Conservation (phyloP, 192 early-diverging fungal genomes). For the Geosiphon pyriformis region DNA sequence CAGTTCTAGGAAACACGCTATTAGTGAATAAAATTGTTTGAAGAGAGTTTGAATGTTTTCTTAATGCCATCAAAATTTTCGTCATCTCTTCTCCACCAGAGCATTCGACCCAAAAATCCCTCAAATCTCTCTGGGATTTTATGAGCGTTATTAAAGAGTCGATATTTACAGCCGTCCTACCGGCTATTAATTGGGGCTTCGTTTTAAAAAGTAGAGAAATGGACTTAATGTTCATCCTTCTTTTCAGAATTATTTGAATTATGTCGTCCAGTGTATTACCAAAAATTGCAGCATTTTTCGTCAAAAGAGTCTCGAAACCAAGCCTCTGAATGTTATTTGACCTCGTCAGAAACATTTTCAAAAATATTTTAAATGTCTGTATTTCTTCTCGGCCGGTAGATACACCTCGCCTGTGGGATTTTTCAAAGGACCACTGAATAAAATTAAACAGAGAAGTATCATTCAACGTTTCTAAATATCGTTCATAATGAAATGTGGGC, state of each 20-base stretch:
- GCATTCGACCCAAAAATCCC: background rate
- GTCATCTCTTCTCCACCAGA: background rate
- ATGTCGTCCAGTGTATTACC: background rate
- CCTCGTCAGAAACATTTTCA: background rate
- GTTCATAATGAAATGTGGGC: background rate
- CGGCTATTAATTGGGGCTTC: background rate
- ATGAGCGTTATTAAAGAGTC: background rate
- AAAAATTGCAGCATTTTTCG: background rate
- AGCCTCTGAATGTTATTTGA: background rate
- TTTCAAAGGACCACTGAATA: background rate
- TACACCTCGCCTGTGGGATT: background rate
- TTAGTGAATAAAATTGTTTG: background rate
- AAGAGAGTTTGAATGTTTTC: background rate
- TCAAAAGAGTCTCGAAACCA: background rate
- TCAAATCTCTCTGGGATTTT: background rate
- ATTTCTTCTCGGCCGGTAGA: background rate
- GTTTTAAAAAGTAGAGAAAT: background rate
- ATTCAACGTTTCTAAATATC: background rate
- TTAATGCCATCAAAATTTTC: background rate
- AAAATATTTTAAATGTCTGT: background rate
- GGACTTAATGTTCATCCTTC: background rate
- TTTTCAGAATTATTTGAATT: background rate
- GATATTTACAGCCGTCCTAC: background rate
- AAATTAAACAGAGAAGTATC: background rate
- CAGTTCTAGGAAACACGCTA: background rate